A percentile compares a stretch with the other conserved stretches of the same genome.
phyloP scores from a whole-genome alignment of 75 land plant species.

The Sequoiadendron giganteum region DNA sequence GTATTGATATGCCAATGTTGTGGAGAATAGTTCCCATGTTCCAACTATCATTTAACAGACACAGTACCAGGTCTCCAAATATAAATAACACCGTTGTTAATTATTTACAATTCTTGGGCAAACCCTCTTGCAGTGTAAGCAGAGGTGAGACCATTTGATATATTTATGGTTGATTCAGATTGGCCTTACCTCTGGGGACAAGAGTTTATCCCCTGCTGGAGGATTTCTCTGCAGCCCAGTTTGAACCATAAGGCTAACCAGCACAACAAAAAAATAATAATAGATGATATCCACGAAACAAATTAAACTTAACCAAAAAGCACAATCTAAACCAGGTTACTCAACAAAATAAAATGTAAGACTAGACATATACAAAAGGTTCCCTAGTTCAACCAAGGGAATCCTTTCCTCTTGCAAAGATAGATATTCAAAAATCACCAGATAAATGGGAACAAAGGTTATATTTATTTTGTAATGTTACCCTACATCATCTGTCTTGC shows the following conservation, averaged over 20 bases:
- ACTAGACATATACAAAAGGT: background rate
- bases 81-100: background rate
- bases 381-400: background rate
- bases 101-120: background rate
- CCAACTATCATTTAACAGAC: background rate
- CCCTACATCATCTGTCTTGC: background rate
- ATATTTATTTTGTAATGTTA: background rate
- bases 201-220: background rate
- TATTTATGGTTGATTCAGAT: background rate
- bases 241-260: background rate
- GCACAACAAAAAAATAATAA: background rate
- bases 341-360: background rate
- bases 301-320: background rate
- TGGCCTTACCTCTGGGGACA: background rate
- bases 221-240: background rate
- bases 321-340: background rate
- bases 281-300: background rate
- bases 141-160: background rate
- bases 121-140: background rate
- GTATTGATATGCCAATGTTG: background rate
- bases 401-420: background rate
- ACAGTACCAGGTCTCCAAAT: background rate
- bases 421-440: background rate
- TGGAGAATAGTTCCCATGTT: background rate
- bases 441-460: background rate